Evolutionary conservation across 2,329 filamentous ascomycete genomes (phyloP).

Genomic region (Trichoderma afroharzianum): DNA sequence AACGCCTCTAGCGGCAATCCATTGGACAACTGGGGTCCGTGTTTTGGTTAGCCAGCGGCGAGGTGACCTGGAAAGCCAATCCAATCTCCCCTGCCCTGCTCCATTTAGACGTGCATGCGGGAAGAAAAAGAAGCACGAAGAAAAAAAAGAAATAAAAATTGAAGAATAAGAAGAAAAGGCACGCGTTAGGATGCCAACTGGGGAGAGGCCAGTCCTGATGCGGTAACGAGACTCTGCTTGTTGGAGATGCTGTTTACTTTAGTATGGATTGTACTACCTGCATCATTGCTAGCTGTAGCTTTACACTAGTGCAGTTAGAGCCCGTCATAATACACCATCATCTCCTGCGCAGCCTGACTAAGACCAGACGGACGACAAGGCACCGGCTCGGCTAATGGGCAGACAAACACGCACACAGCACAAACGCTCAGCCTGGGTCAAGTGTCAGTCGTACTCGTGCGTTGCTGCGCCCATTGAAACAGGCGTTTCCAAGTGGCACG

Average conservation of each 20-base stretch:
- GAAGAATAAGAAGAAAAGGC: not conserved
- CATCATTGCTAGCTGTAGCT: not conserved
- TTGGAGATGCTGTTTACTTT: not conserved
- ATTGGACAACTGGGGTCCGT: not conserved
- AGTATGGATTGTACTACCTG: not conserved
- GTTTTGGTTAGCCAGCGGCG: not conserved
- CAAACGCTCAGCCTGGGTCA: not conserved
- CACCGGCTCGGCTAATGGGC: not conserved
- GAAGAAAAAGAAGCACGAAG: not conserved
- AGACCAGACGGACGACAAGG: not conserved
- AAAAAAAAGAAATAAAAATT: not conserved
- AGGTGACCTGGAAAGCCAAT: not conserved
- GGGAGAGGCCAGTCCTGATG: not conserved
- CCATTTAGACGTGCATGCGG: not conserved
- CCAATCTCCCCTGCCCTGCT: not conserved
- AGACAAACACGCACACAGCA: not conserved
- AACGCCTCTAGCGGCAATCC: not conserved
- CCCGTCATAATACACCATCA: not conserved
- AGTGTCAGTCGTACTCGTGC: not conserved
- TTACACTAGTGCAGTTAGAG: not conserved
- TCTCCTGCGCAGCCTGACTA: not conserved
- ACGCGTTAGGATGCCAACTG: not conserved
- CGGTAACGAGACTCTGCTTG: not conserved
- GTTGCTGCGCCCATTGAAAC: not conserved
- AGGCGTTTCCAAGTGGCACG: not conserved